Evolutionary conservation across 2,329 filamentous ascomycete species (phyloP), one percentile per base, ranked within the genome.

Genomic region (Fusarium praegraminearum): DNA sequence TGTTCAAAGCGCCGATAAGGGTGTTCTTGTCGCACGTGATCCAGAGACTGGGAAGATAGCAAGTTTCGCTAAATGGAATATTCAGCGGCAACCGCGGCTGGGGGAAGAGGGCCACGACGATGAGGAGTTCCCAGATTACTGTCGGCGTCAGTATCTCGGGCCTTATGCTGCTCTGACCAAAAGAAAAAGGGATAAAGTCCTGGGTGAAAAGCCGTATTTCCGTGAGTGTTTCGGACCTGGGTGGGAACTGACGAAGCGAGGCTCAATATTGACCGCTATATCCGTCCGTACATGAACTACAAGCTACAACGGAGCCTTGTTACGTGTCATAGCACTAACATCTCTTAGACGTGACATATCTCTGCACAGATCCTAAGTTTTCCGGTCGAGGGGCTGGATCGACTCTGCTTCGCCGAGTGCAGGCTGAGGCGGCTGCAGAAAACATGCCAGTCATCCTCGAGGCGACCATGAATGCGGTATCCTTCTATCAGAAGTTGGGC

Each of bases 41-140:
- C 33, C 57, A 13, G 70, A 61, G n/a, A 74, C 69, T 11, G 75
- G 73, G 15, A 68, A 65, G 30, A 73, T 80, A 45, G 76, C 68
- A 36, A 76, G 79, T 47, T 82, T 81, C 55, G 70, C 74, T 32
- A 80, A 78, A 67, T 82, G 80, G 80, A 73, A 76, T 35, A 73
- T 78, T 24, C 76, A 76, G 57, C 60, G 70, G 32, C 57, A 59
- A 63, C 57, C 44, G 36, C 69, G 55, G 44, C 53, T 47, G 4
- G 61, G 44, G 43, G 50, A 65, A n/a, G 38, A 72, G 8, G 46
- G 62, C 38, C 45, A 69, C 50, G 71, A 65, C 10, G 70, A 72
- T 15, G 75, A 77, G 32, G 66, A 70, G 43, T 76, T 80, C 72
- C 71, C 81, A 66, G 70, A 63, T 30, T 74, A 61, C 46, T 77